These are phyloP conservation scores for Pneumocystis wakefieldiae DNA, from an alignment of 1,139 yeast genomes.

Conservation along the genomic window DNA sequence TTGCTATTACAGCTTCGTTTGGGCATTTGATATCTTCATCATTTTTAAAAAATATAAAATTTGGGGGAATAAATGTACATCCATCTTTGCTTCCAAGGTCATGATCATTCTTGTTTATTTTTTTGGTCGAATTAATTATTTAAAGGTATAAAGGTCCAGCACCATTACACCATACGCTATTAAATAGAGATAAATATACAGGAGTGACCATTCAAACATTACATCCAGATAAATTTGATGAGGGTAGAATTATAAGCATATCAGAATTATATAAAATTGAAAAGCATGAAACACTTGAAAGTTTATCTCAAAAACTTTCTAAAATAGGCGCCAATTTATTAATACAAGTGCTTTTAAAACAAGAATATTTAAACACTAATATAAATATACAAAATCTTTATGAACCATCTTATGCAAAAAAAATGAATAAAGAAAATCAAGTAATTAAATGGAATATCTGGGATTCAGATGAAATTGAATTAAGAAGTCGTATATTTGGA, in stretches of 20 bases:
- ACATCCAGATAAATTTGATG: constrained; percentile 76
- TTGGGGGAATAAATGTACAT: constrained; percentile 77
- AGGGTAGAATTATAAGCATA: constrained; percentile 57
- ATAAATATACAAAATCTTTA: not conserved
- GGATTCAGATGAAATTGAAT: not conserved
- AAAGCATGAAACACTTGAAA: constrained; percentile 7
- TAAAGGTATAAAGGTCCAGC: constrained; percentile 65
- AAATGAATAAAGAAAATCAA: not conserved
- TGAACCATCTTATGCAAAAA: not conserved
- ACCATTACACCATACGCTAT: constrained; percentile 68
- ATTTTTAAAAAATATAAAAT: constrained; percentile 35
- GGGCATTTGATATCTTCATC: constrained; percentile 61
- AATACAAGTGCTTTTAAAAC: constrained; percentile 6
- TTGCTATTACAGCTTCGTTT: constrained; percentile 79
- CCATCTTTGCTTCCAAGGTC: constrained; percentile 65
- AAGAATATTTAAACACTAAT: not conserved
- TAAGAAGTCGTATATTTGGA: not conserved
- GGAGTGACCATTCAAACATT: constrained; percentile 86
- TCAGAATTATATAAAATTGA: constrained; percentile 24
- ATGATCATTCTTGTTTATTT: not conserved
- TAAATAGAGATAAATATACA: constrained; percentile 46
- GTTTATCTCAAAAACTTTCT: constrained; percentile 13
- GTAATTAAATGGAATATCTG: constrained; percentile 1
- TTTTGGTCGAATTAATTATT: not conserved
- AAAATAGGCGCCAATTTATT: constrained; percentile 14